phyloP scores from a whole-genome alignment of 768 basidiomycete genomes.

The Hebeloma cylindrosporum region DNA sequence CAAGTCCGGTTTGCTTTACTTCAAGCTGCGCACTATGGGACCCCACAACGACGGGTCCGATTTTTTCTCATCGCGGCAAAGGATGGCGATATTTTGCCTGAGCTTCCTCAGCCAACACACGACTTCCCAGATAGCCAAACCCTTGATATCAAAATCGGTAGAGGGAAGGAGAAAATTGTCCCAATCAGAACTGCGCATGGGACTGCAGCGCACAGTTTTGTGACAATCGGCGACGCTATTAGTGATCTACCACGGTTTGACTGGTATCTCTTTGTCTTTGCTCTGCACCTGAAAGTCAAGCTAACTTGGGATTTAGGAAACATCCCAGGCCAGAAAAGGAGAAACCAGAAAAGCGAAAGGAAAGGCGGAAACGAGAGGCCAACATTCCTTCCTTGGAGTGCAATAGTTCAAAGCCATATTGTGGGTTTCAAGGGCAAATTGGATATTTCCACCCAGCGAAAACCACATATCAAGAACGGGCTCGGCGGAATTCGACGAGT shows the following conservation, averaged over 20 bases:
- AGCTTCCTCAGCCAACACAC: constrained; percentile 57
- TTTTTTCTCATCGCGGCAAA: constrained; percentile 55
- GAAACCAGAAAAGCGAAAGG: constrained; percentile 13
- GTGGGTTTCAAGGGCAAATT: constrained; percentile 35
- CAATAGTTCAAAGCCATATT: constrained; percentile 30
- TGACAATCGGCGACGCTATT: constrained; percentile 73
- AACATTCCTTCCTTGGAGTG: constrained; percentile 39
- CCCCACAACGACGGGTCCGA: constrained; percentile 53
- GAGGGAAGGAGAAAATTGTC: constrained; percentile 23
- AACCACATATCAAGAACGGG: constrained; percentile 47
- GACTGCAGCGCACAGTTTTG: constrained; percentile 52
- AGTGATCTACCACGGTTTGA: constrained; percentile 71
- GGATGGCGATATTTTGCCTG: constrained; percentile 42
- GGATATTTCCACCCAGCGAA: constrained; percentile 35
- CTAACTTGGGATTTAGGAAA: constrained; percentile 29
- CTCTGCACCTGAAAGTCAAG: not conserved
- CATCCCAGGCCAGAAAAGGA: constrained; percentile 28
- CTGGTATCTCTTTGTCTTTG: constrained; percentile 47
- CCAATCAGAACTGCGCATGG: constrained; percentile 51
- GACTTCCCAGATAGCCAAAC: constrained; percentile 43
- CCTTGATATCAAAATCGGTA: constrained; percentile 53
- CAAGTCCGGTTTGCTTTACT: constrained; percentile 51
- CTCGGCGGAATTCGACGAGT: constrained; percentile 42
- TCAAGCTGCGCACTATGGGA: constrained; percentile 57
- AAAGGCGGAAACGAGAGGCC: constrained; percentile 19